phyloP scores from a whole-genome alignment of 2,329 filamentous ascomycete genomes.

The Fusarium sp. region DNA sequence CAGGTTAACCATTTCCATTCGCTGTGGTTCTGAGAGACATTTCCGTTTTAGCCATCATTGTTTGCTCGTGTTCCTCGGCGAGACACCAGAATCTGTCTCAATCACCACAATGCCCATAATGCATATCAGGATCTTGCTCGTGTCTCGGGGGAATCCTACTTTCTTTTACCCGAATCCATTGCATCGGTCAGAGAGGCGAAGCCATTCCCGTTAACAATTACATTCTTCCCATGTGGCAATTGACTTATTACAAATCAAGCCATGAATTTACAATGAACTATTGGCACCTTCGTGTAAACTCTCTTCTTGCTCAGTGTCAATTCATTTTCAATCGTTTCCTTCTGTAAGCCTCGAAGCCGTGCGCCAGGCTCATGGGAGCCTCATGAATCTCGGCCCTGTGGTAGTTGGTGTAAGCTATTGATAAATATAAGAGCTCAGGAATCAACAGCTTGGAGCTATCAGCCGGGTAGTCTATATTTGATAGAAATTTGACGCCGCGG shows the following conservation, averaged over 20 bases:
- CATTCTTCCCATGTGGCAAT: conserved; percentile 22
- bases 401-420: not conserved
- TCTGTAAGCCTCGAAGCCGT: not conserved
- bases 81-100: conserved; percentile 16
- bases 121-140: not conserved
- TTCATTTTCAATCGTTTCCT: not conserved
- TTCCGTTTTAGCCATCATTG: not conserved
- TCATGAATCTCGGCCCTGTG: not conserved
- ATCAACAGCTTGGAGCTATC: not conserved
- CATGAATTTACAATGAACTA: not conserved
- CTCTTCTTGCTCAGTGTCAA: conserved; percentile 1
- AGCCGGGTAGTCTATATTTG: not conserved
- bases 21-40: not conserved
- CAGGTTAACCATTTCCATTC: conserved; percentile 2
- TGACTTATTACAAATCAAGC: conserved; percentile 24
- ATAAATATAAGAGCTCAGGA: not conserved
- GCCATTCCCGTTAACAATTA: not conserved
- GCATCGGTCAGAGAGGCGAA: not conserved
- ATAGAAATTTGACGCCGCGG: not conserved
- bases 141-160: not conserved
- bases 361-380: not conserved
- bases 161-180: not conserved
- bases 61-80: not conserved
- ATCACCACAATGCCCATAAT: not conserved
- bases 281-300: not conserved